Conservation (phyloP, 768 basidiomycete species). For the Lactarius hatsudake region DNA sequence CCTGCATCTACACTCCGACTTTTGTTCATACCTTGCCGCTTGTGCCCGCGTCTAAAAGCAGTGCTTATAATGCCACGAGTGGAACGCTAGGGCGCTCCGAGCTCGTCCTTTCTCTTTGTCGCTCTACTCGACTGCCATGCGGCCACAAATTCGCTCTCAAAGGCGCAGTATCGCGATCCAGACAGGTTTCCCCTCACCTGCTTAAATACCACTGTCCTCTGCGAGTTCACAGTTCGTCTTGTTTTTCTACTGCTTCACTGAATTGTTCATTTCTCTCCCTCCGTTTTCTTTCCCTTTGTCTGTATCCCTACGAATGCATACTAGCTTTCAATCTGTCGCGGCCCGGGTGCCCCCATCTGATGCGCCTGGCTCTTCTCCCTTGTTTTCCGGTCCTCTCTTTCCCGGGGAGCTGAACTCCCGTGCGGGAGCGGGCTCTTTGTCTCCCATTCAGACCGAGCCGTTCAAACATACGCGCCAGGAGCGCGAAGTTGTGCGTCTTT, state of each 20-base stretch:
- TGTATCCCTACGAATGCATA: conserved; percentile 1
- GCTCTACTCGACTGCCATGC: conserved; percentile 1
- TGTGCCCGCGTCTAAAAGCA: neutral
- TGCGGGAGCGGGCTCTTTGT: neutral
- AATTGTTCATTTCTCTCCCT: neutral
- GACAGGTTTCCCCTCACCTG: neutral
- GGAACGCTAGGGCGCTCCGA: neutral
- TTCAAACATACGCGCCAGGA: neutral
- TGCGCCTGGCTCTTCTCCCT: neutral
- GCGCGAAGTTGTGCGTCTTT: conserved; percentile 10
- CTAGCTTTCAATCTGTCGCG: neutral
- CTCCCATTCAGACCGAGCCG: neutral
- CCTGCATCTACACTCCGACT: neutral
- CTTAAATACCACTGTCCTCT: neutral
- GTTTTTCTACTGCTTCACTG: neutral
- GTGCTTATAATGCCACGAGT: conserved; percentile 8
- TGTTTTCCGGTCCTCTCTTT: neutral
- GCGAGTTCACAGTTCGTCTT: neutral
- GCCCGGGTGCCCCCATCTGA: neutral
- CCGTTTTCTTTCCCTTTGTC: neutral
- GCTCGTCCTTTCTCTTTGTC: conserved; percentile 19
- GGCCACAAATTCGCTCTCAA: conserved; percentile 8
- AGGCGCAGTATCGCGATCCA: conserved; percentile 1
- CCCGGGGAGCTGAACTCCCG: neutral
- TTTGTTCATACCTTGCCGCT: conserved; percentile 11